Conservation (phyloP, 2,329 filamentous ascomycete genomes). For the Colletotrichum noveboracense region DNA sequence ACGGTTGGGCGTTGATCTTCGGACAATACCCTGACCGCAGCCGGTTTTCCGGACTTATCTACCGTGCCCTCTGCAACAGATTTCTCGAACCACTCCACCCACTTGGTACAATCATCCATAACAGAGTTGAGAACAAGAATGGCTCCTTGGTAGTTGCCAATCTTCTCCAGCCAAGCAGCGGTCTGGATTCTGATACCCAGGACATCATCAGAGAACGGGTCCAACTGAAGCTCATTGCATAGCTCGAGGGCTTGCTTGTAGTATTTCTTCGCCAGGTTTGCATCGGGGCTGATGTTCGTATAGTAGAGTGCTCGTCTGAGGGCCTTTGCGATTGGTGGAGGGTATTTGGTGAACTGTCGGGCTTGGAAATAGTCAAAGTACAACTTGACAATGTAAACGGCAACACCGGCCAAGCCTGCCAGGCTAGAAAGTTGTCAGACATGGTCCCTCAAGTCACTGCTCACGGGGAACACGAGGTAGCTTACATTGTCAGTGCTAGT, state of each 20-base stretch:
- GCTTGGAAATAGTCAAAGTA: constrained; percentile 64
- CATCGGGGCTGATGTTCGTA: constrained; percentile 77
- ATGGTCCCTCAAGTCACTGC: background rate
- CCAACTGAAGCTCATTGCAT: constrained; percentile 76
- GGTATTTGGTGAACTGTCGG: constrained; percentile 62
- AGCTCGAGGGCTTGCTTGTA: constrained; percentile 81
- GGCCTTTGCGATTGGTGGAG: constrained; percentile 75
- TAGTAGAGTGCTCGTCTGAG: constrained; percentile 88
- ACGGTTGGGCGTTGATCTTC: constrained; percentile 10
- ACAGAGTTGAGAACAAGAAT: constrained; percentile 82
- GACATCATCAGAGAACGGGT: constrained; percentile 90
- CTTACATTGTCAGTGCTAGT: constrained; percentile 46
- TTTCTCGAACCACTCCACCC: constrained; percentile 62
- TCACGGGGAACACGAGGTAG: background rate
- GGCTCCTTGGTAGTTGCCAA: constrained; percentile 71
- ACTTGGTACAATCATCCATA: constrained; percentile 69
- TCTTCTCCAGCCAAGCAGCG: constrained; percentile 79
- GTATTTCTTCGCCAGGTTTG: constrained; percentile 79
- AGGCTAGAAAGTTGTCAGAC: constrained; percentile 37
- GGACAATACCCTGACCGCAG: constrained; percentile 4
- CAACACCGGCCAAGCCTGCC: constrained; percentile 32
- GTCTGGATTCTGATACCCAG: constrained; percentile 88
- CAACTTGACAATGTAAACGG: constrained; percentile 43
- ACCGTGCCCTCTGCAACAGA: constrained; percentile 51
- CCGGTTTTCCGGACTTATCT: constrained; percentile 41